These are phyloP conservation scores for Paramecium biaurelia DNA, from an alignment of 73 alveolate genomes.

Conservation along the genomic window DNA sequence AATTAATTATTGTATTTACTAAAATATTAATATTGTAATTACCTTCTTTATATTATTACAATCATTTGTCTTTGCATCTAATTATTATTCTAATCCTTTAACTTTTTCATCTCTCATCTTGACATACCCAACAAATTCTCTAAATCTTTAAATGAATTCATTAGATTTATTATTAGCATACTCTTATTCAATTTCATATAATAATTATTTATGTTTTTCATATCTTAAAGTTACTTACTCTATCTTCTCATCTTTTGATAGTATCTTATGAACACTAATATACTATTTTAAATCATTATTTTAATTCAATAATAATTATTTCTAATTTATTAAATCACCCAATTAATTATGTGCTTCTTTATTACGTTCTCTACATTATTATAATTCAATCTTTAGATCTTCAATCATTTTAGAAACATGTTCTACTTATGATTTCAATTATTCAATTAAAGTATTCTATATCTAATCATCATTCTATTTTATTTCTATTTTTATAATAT, in stretches of 20 bases:
- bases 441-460: not conserved
- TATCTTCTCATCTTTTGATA: not conserved
- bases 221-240: slow-evolving; percentile 24
- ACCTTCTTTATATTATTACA: not conserved
- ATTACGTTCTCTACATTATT: slow-evolving; percentile 1
- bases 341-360: not conserved
- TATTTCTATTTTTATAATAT: not conserved
- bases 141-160: not conserved
- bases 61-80: not conserved
- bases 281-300: not conserved
- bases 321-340: not conserved
- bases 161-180: not conserved
- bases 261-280: not conserved
- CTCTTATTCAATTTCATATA: slow-evolving; percentile 32
- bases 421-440: not conserved
- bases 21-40: not conserved
- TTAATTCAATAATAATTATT: not conserved
- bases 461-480: not conserved
- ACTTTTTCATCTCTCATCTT: slow-evolving; percentile 55
- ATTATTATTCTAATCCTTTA: slow-evolving; percentile 13
- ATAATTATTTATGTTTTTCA: slow-evolving; percentile 37
- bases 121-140: slow-evolving; percentile 40
- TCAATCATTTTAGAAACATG: not conserved
- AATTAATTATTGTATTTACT: slow-evolving; percentile 13
- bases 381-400: not conserved